phyloP scores from a whole-genome alignment of 495 filamentous ascomycete genomes.

The Neurospora tetrasperma region DNA sequence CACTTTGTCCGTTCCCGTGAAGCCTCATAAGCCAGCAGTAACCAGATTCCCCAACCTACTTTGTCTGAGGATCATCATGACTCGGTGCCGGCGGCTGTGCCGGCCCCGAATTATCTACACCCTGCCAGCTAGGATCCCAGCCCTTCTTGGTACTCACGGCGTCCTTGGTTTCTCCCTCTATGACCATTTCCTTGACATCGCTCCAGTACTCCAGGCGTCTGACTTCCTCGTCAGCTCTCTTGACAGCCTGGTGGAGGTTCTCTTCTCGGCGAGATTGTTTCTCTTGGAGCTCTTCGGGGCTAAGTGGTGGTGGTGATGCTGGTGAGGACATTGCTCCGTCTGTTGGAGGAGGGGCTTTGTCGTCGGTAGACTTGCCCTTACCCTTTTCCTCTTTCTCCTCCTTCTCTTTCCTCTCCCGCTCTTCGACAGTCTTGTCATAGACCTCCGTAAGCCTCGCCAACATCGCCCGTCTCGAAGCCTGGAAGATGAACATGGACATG shows the following conservation, averaged over 20 bases:
- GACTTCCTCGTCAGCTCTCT: conserved; percentile 57
- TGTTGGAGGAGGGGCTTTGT: background rate
- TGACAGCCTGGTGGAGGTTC: conserved; percentile 46
- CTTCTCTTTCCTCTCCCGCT: conserved; percentile 2
- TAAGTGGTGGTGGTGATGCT: background rate
- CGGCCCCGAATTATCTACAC: conserved; percentile 33
- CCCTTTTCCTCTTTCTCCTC: conserved; percentile 15
- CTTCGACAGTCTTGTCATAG: conserved; percentile 41
- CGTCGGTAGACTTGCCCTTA: background rate
- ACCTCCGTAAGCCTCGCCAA: conserved; percentile 53
- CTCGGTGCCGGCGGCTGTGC: conserved; percentile 10
- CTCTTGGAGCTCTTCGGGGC: conserved; percentile 6
- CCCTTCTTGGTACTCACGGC: conserved; percentile 34
- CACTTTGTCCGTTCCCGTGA: background rate
- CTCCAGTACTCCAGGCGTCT: conserved; percentile 64
- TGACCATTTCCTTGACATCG: conserved; percentile 54
- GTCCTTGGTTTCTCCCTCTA: conserved; percentile 39
- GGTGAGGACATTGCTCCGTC: background rate
- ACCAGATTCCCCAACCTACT: background rate
- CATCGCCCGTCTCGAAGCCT: conserved; percentile 71
- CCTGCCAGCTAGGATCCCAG: conserved; percentile 36
- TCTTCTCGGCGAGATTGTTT: conserved; percentile 25
- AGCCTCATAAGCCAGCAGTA: background rate
- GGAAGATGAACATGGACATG: conserved; percentile 80
- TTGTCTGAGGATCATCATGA: background rate